phyloP scores from a whole-genome alignment of 2,329 filamentous ascomycete species.

The Botrytis hyacinthi region DNA sequence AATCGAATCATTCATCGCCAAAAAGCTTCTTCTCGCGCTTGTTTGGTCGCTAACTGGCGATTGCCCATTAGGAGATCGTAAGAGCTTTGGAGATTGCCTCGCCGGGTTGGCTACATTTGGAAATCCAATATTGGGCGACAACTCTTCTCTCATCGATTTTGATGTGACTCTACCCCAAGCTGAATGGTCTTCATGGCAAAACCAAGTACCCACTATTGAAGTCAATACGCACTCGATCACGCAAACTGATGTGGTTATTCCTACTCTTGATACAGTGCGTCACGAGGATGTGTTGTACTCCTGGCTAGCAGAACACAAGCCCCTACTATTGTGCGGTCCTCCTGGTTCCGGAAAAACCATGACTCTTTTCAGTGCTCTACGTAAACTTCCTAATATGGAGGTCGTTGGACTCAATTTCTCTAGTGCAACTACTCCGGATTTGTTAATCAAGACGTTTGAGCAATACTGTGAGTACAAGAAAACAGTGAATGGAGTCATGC shows the following conservation, averaged over 20 bases:
- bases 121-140: constrained; percentile 73
- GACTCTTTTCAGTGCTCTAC: constrained; percentile 96
- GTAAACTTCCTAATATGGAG: constrained; percentile 98
- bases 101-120: constrained; percentile 82
- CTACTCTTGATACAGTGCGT: constrained; percentile 92
- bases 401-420: constrained; percentile 99
- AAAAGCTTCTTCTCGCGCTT: constrained; percentile 87
- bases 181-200: constrained; percentile 92
- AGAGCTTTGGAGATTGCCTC: constrained; percentile 82
- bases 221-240: constrained; percentile 98
- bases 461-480: constrained; percentile 99
- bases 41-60: constrained; percentile 97
- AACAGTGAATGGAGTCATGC: constrained; percentile 90
- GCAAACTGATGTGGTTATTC: constrained; percentile 97
- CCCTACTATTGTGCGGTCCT: constrained; percentile 90
- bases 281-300: constrained; percentile 99
- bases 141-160: constrained; percentile 89
- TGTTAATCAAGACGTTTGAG: constrained; percentile 98
- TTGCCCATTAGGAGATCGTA: constrained; percentile 83
- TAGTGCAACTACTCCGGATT: constrained; percentile 94
- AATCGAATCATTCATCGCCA: constrained; percentile 83
- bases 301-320: constrained; percentile 98
- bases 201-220: constrained; percentile 88
- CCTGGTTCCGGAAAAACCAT: constrained; percentile 99
- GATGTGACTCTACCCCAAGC: constrained; percentile 83